Conservation (phyloP, 805 yeast genomes). For the Kregervanrija fluxuum region DNA sequence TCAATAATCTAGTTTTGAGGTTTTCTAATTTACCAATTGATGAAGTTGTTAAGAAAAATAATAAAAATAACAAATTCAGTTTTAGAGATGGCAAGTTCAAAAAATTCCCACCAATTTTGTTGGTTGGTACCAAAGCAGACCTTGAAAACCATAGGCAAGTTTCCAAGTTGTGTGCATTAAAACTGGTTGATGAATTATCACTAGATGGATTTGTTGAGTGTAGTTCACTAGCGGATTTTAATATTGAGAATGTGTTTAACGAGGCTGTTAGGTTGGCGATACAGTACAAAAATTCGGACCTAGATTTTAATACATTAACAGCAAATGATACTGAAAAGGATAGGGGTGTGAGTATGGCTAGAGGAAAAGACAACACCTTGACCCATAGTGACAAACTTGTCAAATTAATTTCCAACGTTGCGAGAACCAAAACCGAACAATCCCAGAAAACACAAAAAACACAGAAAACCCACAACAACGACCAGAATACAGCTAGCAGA, state of each 20-base stretch:
- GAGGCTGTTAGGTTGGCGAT: constrained; percentile 11
- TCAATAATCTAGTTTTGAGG: constrained; percentile 8
- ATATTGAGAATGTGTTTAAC: constrained; percentile 74
- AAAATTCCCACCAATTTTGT: constrained; percentile 21
- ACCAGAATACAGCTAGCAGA: too few species aligned
- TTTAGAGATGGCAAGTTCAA: constrained; percentile 2
- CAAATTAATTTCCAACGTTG: too few species aligned
- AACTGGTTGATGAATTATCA: constrained; percentile 17
- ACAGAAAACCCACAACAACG: too few species aligned
- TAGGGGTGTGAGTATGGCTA: too few species aligned
- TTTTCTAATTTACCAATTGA: constrained; percentile 29
- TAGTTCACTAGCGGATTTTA: constrained; percentile 71
- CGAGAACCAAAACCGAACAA: too few species aligned
- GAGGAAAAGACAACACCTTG: too few species aligned
- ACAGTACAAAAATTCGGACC: constrained; percentile 6
- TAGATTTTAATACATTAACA: too few species aligned
- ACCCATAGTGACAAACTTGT: too few species aligned
- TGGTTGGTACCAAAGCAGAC: constrained; percentile 80
- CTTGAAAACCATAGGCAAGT: constrained; percentile 72
- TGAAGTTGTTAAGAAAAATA: constrained; percentile 2
- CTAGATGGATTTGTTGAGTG: constrained; percentile 51
- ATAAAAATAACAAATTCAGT: constrained; percentile 1
- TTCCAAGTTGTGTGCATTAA: constrained; percentile 32
- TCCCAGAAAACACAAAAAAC: too few species aligned
- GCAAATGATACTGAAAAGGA: too few species aligned